Evolutionary conservation across 225 moss, liverwort and hornwort genomes (phyloP).

Genomic region (Marchantia polymorpha): DNA sequence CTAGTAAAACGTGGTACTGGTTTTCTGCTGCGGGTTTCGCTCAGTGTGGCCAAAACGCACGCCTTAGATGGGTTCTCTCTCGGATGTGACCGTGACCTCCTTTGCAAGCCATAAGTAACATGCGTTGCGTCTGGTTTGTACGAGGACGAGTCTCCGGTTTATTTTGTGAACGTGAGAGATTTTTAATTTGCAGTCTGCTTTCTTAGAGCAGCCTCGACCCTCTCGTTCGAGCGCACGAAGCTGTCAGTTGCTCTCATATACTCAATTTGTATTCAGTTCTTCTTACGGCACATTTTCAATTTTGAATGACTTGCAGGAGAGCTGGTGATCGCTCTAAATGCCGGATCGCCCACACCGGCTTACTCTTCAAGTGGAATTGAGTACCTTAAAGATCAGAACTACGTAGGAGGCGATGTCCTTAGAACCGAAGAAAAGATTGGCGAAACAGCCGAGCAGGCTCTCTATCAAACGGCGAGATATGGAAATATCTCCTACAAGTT

Average conservation of each 20-base stretch:
- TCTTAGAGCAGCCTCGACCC: too few relatives aligned
- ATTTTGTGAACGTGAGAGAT: too few relatives aligned
- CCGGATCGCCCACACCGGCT: slow-evolving; percentile 52
- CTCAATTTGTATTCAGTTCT: not conserved
- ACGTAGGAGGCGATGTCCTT: slow-evolving; percentile 79
- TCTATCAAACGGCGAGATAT: slow-evolving; percentile 88
- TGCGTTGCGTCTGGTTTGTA: too few relatives aligned
- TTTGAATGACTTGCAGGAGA: slow-evolving; percentile 47
- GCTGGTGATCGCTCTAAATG: slow-evolving; percentile 68
- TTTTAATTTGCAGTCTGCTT: too few relatives aligned
- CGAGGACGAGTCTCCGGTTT: too few relatives aligned
- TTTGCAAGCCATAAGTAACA: too few relatives aligned
- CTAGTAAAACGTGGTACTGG: too few relatives aligned
- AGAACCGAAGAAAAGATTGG: slow-evolving; percentile 69
- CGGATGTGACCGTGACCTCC: too few relatives aligned
- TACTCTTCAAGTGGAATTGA: slow-evolving; percentile 54
- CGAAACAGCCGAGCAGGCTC: slow-evolving; percentile 66
- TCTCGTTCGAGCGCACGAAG: not conserved
- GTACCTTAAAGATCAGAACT: slow-evolving; percentile 63
- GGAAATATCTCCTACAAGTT: slow-evolving; percentile 76
- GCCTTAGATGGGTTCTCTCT: too few relatives aligned
- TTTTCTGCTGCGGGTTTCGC: too few relatives aligned
- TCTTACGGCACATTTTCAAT: not conserved
- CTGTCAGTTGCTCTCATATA: not conserved
- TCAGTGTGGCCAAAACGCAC: too few relatives aligned